Evolutionary conservation across 2,329 filamentous ascomycete genomes (phyloP).

Genomic region (Phialophora macrospora): DNA sequence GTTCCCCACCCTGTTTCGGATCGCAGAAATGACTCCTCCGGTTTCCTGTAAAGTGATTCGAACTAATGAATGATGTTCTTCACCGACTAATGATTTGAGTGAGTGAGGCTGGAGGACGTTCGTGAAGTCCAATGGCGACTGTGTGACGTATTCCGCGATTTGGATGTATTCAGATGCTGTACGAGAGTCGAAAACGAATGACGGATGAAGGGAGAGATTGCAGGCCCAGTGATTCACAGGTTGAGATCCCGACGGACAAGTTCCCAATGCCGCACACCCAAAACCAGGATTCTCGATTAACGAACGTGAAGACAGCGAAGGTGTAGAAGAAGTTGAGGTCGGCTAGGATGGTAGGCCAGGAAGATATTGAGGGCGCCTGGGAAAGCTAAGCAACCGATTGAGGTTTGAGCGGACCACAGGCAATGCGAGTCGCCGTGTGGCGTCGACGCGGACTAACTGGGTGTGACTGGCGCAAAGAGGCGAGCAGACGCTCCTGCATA

Average conservation of each 20-base stretch:
- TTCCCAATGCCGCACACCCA: constrained; percentile 11
- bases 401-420: constrained; percentile 20
- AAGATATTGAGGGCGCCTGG: constrained; percentile 23
- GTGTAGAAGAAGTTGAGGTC: constrained; percentile 17
- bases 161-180: constrained; percentile 17
- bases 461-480: constrained; percentile 13
- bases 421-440: constrained; percentile 19
- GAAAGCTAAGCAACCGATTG: constrained; percentile 10
- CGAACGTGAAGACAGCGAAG: constrained; percentile 25
- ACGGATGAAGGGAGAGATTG: constrained; percentile 21
- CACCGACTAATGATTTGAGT: neutral
- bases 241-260: constrained; percentile 20
- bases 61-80: neutral
- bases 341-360: constrained; percentile 5
- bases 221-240: constrained; percentile 13
- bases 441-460: constrained; percentile 14
- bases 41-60: neutral
- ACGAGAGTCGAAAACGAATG: constrained; percentile 22
- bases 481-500: constrained; percentile 3
- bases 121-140: constrained; percentile 13
- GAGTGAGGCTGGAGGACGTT: neutral
- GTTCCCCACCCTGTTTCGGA: constrained; percentile 10
- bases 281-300: constrained; percentile 14
- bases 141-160: constrained; percentile 21
- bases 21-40: neutral